phyloP scores from a whole-genome alignment of 371 early-diverging fungal species.

The Mucor lusitanicus region DNA sequence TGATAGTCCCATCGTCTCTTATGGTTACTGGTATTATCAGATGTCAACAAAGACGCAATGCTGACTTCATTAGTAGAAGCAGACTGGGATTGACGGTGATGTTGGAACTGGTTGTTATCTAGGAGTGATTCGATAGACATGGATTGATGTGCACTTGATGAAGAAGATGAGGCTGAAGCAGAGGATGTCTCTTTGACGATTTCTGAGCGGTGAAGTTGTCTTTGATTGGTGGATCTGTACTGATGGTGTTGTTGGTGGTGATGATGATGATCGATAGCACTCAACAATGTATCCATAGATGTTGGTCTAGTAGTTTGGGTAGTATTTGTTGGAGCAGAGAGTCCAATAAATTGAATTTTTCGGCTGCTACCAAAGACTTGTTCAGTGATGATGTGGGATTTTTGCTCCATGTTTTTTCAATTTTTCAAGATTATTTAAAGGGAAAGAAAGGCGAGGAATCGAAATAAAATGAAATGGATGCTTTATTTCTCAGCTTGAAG shows the following conservation, averaged over 20 bases:
- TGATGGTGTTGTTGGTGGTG: not conserved
- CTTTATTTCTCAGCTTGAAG: not conserved
- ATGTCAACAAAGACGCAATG: conserved; percentile 17
- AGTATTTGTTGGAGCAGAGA: conserved; percentile 8
- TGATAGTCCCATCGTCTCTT: conserved; percentile 18
- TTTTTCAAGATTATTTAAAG: not conserved
- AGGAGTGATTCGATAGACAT: conserved; percentile 42
- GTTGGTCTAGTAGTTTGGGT: not conserved
- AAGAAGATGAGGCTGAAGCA: not conserved
- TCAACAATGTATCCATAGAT: conserved; percentile 22
- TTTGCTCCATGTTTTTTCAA: conserved; percentile 20
- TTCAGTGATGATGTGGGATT: conserved; percentile 44
- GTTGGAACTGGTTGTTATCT: conserved; percentile 11
- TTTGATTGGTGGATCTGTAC: not conserved
- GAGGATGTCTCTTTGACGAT: not conserved
- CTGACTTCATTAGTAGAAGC: conserved; percentile 16
- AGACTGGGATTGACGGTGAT: conserved; percentile 18
- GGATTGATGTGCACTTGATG: conserved; percentile 1
- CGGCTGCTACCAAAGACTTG: conserved; percentile 47
- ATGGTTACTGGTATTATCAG: conserved; percentile 16
- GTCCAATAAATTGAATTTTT: conserved; percentile 44
- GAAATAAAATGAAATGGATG: conserved; percentile 12
- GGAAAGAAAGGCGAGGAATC: conserved; percentile 11
- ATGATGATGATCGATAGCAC: conserved; percentile 20
- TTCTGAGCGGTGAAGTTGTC: not conserved